Evolutionary conservation across 352 stramenopile species (phyloP).

Genomic region (Globisporangium apiculatum): DNA sequence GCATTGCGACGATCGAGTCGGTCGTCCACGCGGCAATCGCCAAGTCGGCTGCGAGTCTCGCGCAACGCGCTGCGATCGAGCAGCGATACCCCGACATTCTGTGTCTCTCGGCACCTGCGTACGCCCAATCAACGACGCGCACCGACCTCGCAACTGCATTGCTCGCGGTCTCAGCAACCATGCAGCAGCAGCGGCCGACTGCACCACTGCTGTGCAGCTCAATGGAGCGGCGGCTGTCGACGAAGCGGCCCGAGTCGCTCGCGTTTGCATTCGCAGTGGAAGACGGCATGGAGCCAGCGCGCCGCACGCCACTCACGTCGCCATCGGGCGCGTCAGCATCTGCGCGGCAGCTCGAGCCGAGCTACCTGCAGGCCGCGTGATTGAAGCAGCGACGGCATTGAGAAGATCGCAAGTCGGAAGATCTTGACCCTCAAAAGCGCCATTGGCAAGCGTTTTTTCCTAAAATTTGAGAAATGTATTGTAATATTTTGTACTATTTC

Average conservation of each 20-base stretch:
- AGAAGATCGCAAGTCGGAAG: slow-evolving; percentile 3
- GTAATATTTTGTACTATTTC: too few relatives aligned
- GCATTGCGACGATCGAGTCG: slow-evolving; percentile 22
- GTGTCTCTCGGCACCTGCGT: slow-evolving; percentile 25
- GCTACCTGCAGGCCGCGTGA: slow-evolving; percentile 14
- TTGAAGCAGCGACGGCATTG: slow-evolving; percentile 3
- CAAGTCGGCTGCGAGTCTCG: slow-evolving; percentile 21
- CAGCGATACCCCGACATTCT: slow-evolving; percentile 62
- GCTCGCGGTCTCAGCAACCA: slow-evolving; percentile 6
- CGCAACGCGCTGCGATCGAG: slow-evolving; percentile 34
- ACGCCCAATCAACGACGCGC: slow-evolving; percentile 9
- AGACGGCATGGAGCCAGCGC: slow-evolving; percentile 6
- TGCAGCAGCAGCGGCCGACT: slow-evolving; percentile 1
- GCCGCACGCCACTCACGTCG: slow-evolving; percentile 9
- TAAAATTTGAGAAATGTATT: too few relatives aligned
- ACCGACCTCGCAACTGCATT: slow-evolving; percentile 11
- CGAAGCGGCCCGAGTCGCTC: slow-evolving; percentile 9
- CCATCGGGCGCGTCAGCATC: not conserved
- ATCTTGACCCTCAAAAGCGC: not conserved
- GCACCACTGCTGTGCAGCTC: slow-evolving; percentile 4
- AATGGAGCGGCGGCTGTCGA: slow-evolving; percentile 11
- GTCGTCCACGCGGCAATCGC: slow-evolving; percentile 33
- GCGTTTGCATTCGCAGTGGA: slow-evolving; percentile 3
- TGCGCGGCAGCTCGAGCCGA: slow-evolving; percentile 1
- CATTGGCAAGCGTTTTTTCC: too few relatives aligned